Evolutionary conservation across 2,329 filamentous ascomycete species (phyloP), one percentile per base, ranked within the genome.

Genomic region (Penicillium aurantiogriseum): DNA sequence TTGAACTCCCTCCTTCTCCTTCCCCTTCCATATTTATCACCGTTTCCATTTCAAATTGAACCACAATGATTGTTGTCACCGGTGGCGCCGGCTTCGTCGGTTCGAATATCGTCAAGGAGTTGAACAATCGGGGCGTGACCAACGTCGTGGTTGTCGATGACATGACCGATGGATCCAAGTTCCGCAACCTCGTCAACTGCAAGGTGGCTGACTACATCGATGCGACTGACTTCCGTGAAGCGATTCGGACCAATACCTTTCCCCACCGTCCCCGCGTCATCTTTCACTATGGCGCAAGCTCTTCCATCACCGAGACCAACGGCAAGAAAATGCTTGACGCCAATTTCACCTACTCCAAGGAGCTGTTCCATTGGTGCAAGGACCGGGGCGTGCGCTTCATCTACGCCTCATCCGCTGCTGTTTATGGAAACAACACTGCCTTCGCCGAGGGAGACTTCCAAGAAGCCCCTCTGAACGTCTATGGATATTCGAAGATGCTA

Each of bases 321-420:
- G 54, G 48, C 8, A 46, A 38, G 11, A 31, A 35, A 9, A 25
- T 56, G 15, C 40, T 56, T 1, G 54, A 56, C 13, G 17, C 27
- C 7, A 33, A 56, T 27, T 56, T 52, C 17, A 56, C 54, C 35
- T 56, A 52, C 48, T 29, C 48, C 13, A 56, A 56, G 42, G 54
- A 56, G 5, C 33, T 56, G 5, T 40, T 56, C 35, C 44, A 45
- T 13, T 56, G 54, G 54, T 56, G 54, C 42, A 51, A 52, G 35
- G 27, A 45, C 9, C 21, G 35, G 5, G 19, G 43, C 0, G 36
- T 52, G 7, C 48, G 54, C 15, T 52, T 56, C 21, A 52, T 56
- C 54, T 56, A 56, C 19, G 54, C 40, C 15, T 56, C 54, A 3
- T 56, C 48, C 4, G 40, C 48, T 13, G 25, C 35, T 3, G 48